Percentiles rank a stretch among this genome's conserved stretches.
phyloP scores from a whole-genome alignment of 2,329 filamentous ascomycete genomes.

The Ophiocordyceps robertsii region DNA sequence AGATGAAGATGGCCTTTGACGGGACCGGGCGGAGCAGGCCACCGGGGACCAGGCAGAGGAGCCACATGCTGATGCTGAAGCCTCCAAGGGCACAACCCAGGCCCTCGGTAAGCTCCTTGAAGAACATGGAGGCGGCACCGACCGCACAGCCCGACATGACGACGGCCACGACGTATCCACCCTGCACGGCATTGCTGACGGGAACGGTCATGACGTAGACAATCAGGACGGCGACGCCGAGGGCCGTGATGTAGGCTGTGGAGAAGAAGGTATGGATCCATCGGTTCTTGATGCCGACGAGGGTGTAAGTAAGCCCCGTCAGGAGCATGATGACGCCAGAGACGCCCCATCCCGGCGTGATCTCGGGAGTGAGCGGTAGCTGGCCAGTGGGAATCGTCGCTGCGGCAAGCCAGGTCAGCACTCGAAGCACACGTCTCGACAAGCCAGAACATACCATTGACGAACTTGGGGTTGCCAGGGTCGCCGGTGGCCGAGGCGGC shows the following conservation, averaged over 20 bases:
- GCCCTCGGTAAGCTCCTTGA: conserved; percentile 68
- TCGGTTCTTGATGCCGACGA: conserved; percentile 73
- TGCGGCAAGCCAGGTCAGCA: conserved; percentile 10
- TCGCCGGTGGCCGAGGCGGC: conserved; percentile 5
- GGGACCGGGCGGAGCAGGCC: conserved; percentile 53
- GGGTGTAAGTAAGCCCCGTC: conserved; percentile 54
- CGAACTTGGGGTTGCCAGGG: conserved; percentile 11
- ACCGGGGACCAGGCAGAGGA: conserved; percentile 63
- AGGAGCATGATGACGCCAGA: conserved; percentile 64
- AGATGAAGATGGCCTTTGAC: conserved; percentile 63
- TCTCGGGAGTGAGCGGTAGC: conserved; percentile 57
- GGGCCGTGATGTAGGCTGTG: conserved; percentile 54
- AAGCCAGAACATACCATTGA: conserved; percentile 17
- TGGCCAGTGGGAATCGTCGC: conserved; percentile 33
- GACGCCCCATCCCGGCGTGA: conserved; percentile 74
- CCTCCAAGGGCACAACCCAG: conserved; percentile 81
- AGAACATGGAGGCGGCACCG: conserved; percentile 62
- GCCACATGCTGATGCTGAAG: conserved; percentile 82
- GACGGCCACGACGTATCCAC: conserved; percentile 71
- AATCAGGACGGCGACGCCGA: conserved; percentile 71
- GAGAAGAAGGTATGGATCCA: conserved; percentile 74
- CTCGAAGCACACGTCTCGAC: neutral
- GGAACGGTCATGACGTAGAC: conserved; percentile 79
- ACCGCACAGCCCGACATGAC: conserved; percentile 61
- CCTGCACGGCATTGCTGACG: conserved; percentile 62